Percentiles rank a stretch among this genome's conserved stretches.
These are phyloP conservation scores for Balakata baccata DNA, from an alignment of 345 rosid genomes.

Conservation along the genomic window DNA sequence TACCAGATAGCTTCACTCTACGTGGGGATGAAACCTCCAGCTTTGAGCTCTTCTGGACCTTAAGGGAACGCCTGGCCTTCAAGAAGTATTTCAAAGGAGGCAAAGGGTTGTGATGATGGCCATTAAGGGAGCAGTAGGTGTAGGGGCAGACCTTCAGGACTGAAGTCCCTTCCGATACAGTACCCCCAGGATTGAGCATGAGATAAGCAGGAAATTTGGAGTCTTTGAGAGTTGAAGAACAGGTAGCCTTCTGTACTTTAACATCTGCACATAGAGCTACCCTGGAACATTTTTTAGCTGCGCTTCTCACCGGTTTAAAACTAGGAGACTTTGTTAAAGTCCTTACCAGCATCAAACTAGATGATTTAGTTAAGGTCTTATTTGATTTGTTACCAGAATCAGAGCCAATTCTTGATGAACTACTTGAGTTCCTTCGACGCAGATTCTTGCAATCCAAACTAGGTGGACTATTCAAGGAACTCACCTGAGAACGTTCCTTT, in stretches of 20 bases:
- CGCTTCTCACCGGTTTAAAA: constrained; percentile 54
- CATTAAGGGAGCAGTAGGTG: constrained; percentile 84
- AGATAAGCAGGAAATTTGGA: constrained; percentile 70
- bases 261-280: constrained; percentile 47
- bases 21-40: constrained; percentile 34
- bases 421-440: constrained; percentile 25
- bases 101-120: constrained; percentile 64
- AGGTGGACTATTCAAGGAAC: constrained; percentile 26
- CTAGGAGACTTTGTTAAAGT: constrained; percentile 61
- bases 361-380: constrained; percentile 37
- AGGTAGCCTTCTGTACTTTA: constrained; percentile 61
- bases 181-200: constrained; percentile 61
- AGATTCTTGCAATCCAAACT: constrained; percentile 35
- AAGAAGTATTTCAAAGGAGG: constrained; percentile 76
- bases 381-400: constrained; percentile 33
- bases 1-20: constrained; percentile 17
- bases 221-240: constrained; percentile 88
- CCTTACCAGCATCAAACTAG: constrained; percentile 53
- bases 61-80: constrained; percentile 55
- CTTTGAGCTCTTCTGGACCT: constrained; percentile 52
- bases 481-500: constrained; percentile 55
- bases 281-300: constrained; percentile 40
- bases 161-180: constrained; percentile 73
- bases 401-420: constrained; percentile 30
- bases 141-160: constrained; percentile 73